phyloP scores from a whole-genome alignment of 495 filamentous ascomycete genomes.

The Neurospora sp. region DNA sequence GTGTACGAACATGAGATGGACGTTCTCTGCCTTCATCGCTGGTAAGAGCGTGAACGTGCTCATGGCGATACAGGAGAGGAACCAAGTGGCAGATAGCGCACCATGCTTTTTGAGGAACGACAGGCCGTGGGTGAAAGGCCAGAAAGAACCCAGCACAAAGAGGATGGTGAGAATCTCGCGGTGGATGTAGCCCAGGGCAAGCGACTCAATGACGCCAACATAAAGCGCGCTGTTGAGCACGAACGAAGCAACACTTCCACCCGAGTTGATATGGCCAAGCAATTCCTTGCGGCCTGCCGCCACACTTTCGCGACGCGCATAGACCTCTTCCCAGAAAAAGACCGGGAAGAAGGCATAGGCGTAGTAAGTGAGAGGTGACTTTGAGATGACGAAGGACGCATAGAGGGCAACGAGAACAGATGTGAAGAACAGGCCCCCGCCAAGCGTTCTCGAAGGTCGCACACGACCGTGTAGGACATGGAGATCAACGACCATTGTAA shows the following conservation, averaged over 20 bases:
- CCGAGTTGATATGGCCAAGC: slow-evolving; percentile 54
- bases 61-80: slow-evolving; percentile 67
- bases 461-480: slow-evolving; percentile 73
- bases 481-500: slow-evolving; percentile 83
- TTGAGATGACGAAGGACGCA: slow-evolving; percentile 67
- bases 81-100: slow-evolving; percentile 62
- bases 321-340: slow-evolving; percentile 95
- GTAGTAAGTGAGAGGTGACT: slow-evolving; percentile 79
- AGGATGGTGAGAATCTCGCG: slow-evolving; percentile 78
- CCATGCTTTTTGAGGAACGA: slow-evolving; percentile 58
- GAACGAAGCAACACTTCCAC: slow-evolving; percentile 43
- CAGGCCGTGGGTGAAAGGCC: slow-evolving; percentile 67
- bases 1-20: slow-evolving; percentile 61
- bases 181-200: slow-evolving; percentile 77
- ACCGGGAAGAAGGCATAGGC: slow-evolving; percentile 87
- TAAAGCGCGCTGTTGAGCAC: slow-evolving; percentile 55
- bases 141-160: slow-evolving; percentile 64
- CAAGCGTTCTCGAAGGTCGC: slow-evolving; percentile 51
- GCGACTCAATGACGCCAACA: slow-evolving; percentile 64
- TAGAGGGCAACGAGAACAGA: slow-evolving; percentile 67
- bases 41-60: slow-evolving; percentile 84
- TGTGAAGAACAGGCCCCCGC: slow-evolving; percentile 58
- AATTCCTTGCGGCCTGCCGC: slow-evolving; percentile 56
- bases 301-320: slow-evolving; percentile 63
- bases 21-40: slow-evolving; percentile 72